Evolutionary conservation across 768 basidiomycete genomes (phyloP).

Genomic region (Tylopilus plumbeoviolaceoides): DNA sequence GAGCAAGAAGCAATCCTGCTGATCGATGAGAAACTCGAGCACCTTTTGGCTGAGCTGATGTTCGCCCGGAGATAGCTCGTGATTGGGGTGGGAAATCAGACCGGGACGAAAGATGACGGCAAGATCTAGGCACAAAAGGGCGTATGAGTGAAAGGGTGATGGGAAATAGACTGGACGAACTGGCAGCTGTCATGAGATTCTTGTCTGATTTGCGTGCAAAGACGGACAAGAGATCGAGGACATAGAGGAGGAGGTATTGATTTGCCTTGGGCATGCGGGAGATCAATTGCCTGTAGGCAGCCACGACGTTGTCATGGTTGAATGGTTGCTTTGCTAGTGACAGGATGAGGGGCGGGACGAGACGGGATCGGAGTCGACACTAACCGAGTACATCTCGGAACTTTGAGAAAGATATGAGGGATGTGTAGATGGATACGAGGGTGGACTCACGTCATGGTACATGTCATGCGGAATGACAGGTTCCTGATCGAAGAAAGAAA

Average conservation of each 20-base stretch:
- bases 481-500: constrained; percentile 50
- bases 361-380: constrained; percentile 14
- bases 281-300: constrained; percentile 82
- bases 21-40: constrained; percentile 92
- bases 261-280: constrained; percentile 81
- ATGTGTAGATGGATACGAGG: constrained; percentile 2
- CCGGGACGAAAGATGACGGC: constrained; percentile 98
- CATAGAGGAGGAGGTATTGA: constrained; percentile 95
- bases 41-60: constrained; percentile 87
- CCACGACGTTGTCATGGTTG: constrained; percentile 68
- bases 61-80: constrained; percentile 82
- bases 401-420: constrained; percentile 33
- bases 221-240: constrained; percentile 91
- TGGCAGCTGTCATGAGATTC: constrained; percentile 94
- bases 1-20: constrained; percentile 93
- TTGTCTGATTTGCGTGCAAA: constrained; percentile 88
- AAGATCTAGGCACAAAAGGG: constrained; percentile 54
- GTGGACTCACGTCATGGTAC: constrained; percentile 73
- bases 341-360: constrained; percentile 13
- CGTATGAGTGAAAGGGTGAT: neutral
- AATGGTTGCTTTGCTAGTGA: constrained; percentile 58
- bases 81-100: constrained; percentile 81
- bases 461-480: constrained; percentile 90
- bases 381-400: constrained; percentile 78
- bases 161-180: constrained; percentile 44